phyloP scores from a whole-genome alignment of 192 early-diverging fungal species.

The Coemansia sp. region DNA sequence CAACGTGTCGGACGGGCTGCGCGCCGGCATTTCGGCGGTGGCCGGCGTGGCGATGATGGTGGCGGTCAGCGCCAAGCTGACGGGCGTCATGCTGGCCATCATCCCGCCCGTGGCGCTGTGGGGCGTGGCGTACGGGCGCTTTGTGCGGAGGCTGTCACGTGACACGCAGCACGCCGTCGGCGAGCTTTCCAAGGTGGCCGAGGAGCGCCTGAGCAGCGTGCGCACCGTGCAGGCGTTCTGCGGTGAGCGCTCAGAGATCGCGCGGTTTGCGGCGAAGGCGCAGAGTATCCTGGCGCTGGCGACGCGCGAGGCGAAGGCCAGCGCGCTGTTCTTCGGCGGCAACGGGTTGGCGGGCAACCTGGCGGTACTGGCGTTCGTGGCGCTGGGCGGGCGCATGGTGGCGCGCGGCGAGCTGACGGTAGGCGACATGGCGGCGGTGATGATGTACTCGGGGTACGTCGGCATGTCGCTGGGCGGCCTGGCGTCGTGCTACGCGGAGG shows the following conservation, averaged over 20 bases:
- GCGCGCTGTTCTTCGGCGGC: slow-evolving; percentile 62
- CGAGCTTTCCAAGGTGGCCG: slow-evolving; percentile 65
- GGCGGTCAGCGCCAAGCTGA: slow-evolving; percentile 63
- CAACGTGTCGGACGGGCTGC: slow-evolving; percentile 71
- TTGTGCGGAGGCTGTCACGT: slow-evolving; percentile 59
- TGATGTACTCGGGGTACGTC: slow-evolving; percentile 68
- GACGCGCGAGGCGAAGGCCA: slow-evolving; percentile 55
- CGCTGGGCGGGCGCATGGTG: slow-evolving; percentile 65
- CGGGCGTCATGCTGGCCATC: slow-evolving; percentile 67
- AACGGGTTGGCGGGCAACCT: slow-evolving; percentile 63
- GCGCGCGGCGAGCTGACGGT: slow-evolving; percentile 56
- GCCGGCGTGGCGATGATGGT: slow-evolving; percentile 68
- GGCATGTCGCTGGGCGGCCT: slow-evolving; percentile 57
- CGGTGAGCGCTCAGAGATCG: slow-evolving; percentile 36
- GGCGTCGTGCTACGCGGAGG: slow-evolving; percentile 67
- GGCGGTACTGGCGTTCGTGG: slow-evolving; percentile 62
- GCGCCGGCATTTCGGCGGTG: slow-evolving; percentile 57
- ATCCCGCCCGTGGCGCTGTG: slow-evolving; percentile 70
- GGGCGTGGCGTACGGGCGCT: slow-evolving; percentile 67
- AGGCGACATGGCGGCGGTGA: slow-evolving; percentile 67
- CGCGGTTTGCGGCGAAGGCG: slow-evolving; percentile 34
- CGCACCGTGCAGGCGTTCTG: slow-evolving; percentile 57
- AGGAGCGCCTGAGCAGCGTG: slow-evolving; percentile 59
- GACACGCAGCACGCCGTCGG: slow-evolving; percentile 65
- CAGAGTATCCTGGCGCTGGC: slow-evolving; percentile 44